Percentiles rank a stretch among this genome's conserved stretches.
Conservation (phyloP, 495 filamentous ascomycete species). For the Rhizodiscina lignyota region DNA sequence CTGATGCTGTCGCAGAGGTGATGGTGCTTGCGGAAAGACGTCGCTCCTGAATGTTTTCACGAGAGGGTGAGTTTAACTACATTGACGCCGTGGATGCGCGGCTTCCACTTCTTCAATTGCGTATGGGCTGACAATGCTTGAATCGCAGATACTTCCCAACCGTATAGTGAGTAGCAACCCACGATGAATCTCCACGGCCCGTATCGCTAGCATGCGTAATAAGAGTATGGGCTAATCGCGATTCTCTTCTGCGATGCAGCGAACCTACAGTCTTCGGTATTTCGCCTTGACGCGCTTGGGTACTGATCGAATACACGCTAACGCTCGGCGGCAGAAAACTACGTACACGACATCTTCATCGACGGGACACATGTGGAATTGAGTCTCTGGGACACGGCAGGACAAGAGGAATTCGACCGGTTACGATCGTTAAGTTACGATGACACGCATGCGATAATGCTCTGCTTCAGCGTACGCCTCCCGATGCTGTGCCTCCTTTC, state of each 20-base stretch:
- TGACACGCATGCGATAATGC: constrained; percentile 95
- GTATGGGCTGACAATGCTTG: constrained; percentile 7
- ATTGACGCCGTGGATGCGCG: no score
- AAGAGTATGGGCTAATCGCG: no score
- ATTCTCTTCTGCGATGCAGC: constrained; percentile 26
- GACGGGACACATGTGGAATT: constrained; percentile 92
- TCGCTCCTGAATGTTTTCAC: constrained; percentile 97
- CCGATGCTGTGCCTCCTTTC: background rate
- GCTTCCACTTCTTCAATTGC: constrained; percentile 16
- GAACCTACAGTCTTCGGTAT: constrained; percentile 91
- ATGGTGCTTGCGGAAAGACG: constrained; percentile 96
- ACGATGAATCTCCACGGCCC: no score
- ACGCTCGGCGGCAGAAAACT: constrained; percentile 54
- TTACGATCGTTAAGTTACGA: constrained; percentile 91
- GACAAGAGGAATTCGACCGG: constrained; percentile 98
- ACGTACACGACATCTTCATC: constrained; percentile 98
- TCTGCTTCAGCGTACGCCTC: constrained; percentile 83
- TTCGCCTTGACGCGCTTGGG: constrained; percentile 6
- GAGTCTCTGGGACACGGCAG: constrained; percentile 94
- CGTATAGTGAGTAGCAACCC: no score
- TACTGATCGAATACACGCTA: no score
- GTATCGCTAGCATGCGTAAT: no score
- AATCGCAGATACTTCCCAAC: background rate
- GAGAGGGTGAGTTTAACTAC: constrained; percentile 85
- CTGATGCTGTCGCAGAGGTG: constrained; percentile 43